Evolutionary conservation across 2,329 filamentous ascomycete genomes (phyloP), one percentile per base, ranked within the genome.

Genomic region (Penicillium sp.): DNA sequence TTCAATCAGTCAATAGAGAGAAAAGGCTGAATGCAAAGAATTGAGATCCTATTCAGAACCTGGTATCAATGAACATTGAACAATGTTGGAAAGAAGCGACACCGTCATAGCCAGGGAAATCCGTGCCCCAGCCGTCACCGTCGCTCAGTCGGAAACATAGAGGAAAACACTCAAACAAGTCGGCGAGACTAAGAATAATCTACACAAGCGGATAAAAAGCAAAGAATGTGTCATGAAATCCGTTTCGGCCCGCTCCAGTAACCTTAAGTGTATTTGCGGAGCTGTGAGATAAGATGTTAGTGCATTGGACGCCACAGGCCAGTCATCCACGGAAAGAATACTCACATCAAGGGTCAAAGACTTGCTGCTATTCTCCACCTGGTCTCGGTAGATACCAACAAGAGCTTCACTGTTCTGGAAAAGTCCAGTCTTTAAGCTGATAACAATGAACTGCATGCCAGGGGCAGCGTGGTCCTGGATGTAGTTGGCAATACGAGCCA

Each of bases 361-460:
- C 78, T 92, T 90, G 68, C 90, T 96, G 70, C 89, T 96, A 78
- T 98, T 99, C 58, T 92, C 91, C 57, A 89, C 87, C 79, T 99
- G 95, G 73, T 99, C 96, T 66, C 95, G 85, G 81, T 96, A 98
- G 11, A 99, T 92, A 53, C 95, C 95, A 4, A 99, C 92, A 68
- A 99, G 77, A 61, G 92, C 96, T 82, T 99, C 93, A 72, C 92
- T 96, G 75, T 96, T 91, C 78, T 99, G 93, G 80, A 98, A 99
- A 57, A 99, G 82, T 1, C 92, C 93, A 0, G 92, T 90, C 84
- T 99, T 99, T 74, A 99, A 83, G 79, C 88, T 92, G 76, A 99
- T 99, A 66, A 99, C 95, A 61, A 99, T 96, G 69, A 99, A 99
- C 76, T 99, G 95, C 92, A 98, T 98, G 14, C 96, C 96, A 1